These are phyloP conservation scores for Auxenochlorella pyrenoidosa DNA, from an alignment of 139 green algal species.

Conservation along the genomic window DNA sequence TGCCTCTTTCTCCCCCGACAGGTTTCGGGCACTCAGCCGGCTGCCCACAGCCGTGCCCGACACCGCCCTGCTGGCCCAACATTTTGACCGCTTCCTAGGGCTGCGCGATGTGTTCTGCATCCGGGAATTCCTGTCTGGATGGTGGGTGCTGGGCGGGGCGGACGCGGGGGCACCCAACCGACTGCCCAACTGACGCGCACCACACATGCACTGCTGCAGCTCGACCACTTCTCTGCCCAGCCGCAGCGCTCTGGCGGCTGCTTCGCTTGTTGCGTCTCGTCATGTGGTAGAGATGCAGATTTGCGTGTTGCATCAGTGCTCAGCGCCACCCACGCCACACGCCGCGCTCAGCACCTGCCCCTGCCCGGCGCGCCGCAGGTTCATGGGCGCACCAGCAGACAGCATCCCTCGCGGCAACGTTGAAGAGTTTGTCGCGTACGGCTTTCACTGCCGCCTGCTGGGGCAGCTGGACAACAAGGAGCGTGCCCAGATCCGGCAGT, in stretches of 20 bases:
- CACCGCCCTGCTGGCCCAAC: background rate
- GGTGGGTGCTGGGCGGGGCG: slow-evolving; percentile 29
- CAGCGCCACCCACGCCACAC: too few relatives aligned
- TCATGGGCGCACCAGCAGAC: background rate
- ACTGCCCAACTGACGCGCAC: too few relatives aligned
- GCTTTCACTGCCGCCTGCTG: background rate
- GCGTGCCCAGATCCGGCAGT: background rate
- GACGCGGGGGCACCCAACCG: background rate
- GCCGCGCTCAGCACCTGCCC: background rate
- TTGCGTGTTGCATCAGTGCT: background rate
- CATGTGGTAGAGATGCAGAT: too few relatives aligned
- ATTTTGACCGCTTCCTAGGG: slow-evolving; percentile 52
- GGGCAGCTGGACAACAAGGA: slow-evolving; percentile 33
- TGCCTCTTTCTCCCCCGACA: background rate
- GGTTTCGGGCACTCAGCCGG: slow-evolving; percentile 2
- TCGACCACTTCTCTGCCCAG: too few relatives aligned
- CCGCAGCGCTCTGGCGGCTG: too few relatives aligned
- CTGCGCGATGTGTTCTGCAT: slow-evolving; percentile 54
- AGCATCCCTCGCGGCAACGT: slow-evolving; percentile 21
- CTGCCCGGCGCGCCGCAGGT: slow-evolving; percentile 1
- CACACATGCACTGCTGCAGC: too few relatives aligned
- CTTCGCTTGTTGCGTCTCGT: too few relatives aligned
- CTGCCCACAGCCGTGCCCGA: background rate
- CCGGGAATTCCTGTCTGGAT: slow-evolving; percentile 61
- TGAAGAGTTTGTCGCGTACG: slow-evolving; percentile 67